Evolutionary conservation across 352 stramenopile genomes (phyloP).

Genomic region (Globisporangium emineosum): DNA sequence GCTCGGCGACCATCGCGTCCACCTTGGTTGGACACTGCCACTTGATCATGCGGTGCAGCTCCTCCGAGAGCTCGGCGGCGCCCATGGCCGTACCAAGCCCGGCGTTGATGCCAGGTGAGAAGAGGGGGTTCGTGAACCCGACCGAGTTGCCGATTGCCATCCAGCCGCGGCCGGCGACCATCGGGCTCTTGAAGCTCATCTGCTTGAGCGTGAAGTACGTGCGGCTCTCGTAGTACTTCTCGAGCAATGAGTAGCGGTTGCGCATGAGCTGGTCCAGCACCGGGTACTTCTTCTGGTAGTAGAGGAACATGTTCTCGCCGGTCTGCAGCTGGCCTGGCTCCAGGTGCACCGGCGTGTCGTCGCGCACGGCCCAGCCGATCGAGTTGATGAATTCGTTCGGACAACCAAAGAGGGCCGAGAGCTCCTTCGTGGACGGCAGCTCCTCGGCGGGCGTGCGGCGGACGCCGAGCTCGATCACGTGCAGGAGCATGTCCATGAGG

Average conservation of each 20-base stretch:
- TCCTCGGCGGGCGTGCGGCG: neutral
- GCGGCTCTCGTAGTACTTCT: constrained; percentile 1
- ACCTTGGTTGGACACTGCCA: neutral
- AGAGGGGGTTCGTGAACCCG: neutral
- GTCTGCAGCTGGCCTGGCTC: neutral
- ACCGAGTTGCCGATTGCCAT: neutral
- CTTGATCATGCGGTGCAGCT: neutral
- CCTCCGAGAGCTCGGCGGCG: neutral
- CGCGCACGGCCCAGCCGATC: neutral
- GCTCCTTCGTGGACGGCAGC: neutral
- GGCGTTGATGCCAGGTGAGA: neutral
- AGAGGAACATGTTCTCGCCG: neutral
- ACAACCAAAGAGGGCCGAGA: neutral
- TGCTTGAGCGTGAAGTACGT: constrained; percentile 2
- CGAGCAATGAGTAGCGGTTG: neutral
- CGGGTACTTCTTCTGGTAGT: constrained; percentile 3
- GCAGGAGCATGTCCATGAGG: constrained; percentile 2
- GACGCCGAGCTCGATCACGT: neutral
- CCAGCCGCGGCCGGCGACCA: neutral
- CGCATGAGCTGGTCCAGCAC: constrained; percentile 3
- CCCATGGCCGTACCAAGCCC: neutral
- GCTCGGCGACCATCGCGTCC: neutral
- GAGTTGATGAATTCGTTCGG: neutral
- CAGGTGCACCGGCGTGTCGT: neutral
- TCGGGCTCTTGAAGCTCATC: constrained; percentile 2